Evolutionary conservation across 306 rosid species (phyloP), one percentile per base, ranked within the genome.

Genomic region (Castanea sativa): DNA sequence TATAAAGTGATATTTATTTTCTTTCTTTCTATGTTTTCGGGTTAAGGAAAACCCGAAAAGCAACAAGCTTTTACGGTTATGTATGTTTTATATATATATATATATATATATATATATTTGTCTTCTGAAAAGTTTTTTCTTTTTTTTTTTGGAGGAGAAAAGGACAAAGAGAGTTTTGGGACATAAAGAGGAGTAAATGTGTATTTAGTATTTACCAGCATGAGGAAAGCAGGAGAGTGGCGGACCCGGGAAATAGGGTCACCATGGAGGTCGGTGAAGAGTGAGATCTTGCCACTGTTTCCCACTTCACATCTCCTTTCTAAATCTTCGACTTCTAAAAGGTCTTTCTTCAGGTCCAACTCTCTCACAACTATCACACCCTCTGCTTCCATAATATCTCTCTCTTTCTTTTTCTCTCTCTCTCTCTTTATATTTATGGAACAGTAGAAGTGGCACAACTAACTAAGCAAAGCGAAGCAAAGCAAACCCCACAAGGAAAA

Each of bases 241-340:
- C 99, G 99, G 86, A 95, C 97, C 83, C 99, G 81, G 91, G 96
- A 95, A 81, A 95, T 91, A 10, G 99, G 99, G 85, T 95, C 99
- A 55, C 99, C 94, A 21, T 86, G 84, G 78, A 91, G 88, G 90
- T 95, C 96, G 30, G 98, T 95, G 80, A 90, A 93, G 69, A 95
- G 87, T 25, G 92, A 87, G 69, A 89, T 83, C 73, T 91, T 89
- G 61, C 92, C 95, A 59, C 88, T 88, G 73, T 97, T 86, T 14
- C 99, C 97, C 55, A 91, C 96, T 27, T 91, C 98, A 12, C 99
- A 95, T n/a, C 83, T 79, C 33, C 86, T 83, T 83, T 95, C 99
- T 1, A 95, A 95, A 2, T 83, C 91, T 80, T 93, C 96, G 0
- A 93, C 97, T 21, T 70, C 84, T 15, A 53, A 55, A 14, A 78